Evolutionary conservation across 2,329 filamentous ascomycete genomes (phyloP).

Genomic region (Alternaria rosae): DNA sequence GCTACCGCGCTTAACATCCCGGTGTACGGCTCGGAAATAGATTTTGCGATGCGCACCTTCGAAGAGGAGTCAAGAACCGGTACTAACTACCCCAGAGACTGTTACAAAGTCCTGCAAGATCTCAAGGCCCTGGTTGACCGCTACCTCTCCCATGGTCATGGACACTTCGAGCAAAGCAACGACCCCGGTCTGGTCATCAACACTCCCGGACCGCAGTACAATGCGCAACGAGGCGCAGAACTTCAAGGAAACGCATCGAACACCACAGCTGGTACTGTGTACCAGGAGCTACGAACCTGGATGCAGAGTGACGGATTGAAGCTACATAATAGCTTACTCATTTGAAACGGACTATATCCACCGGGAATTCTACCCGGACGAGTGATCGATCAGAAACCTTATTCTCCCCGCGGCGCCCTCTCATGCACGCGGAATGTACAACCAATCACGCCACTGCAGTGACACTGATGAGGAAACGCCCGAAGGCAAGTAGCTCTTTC

Average conservation of each 20-base stretch:
- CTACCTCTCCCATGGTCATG: conserved; percentile 17
- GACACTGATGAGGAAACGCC: background rate
- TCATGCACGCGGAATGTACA: background rate
- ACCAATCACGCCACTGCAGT: conserved; percentile 5
- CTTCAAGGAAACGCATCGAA: background rate
- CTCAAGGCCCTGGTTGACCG: conserved; percentile 30
- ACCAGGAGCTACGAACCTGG: conserved; percentile 28
- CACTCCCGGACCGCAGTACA: background rate
- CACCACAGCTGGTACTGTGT: conserved; percentile 8
- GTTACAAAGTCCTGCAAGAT: conserved; percentile 32
- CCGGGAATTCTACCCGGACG: background rate
- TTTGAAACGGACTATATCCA: conserved; percentile 10
- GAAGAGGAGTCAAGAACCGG: conserved; percentile 31
- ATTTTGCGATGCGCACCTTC: conserved; percentile 34
- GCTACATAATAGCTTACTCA: conserved; percentile 20
- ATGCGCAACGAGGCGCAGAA: background rate
- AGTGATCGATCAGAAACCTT: background rate
- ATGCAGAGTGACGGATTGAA: conserved; percentile 25
- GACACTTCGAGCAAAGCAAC: background rate
- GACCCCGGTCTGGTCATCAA: background rate
- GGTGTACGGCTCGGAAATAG: conserved; percentile 17
- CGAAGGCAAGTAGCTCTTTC: background rate
- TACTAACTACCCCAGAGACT: conserved; percentile 35
- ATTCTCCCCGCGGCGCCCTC: background rate
- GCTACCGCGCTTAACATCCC: background rate